These are phyloP conservation scores for Aleurites moluccanus DNA, from an alignment of 441 rosid genomes.

Conservation along the genomic window DNA sequence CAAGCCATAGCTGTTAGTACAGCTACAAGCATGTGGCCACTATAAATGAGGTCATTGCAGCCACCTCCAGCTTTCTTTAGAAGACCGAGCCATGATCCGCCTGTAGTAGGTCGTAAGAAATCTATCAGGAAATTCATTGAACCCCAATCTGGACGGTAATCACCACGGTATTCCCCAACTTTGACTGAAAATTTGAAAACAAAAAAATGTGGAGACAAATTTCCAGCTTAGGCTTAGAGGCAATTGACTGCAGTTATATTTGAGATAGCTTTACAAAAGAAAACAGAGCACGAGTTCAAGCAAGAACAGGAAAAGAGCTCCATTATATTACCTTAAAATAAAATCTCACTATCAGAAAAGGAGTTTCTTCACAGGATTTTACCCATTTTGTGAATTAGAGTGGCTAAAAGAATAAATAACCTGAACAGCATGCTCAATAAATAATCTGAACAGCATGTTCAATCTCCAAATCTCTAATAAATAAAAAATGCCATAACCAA, in stretches of 20 bases:
- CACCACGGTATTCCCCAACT: slow-evolving; percentile 41
- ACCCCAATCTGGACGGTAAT: slow-evolving; percentile 83
- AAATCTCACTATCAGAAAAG: neutral
- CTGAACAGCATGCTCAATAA: neutral
- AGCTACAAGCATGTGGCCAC: slow-evolving; percentile 96
- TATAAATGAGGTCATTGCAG: slow-evolving; percentile 91
- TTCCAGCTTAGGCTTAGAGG: neutral
- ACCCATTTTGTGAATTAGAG: neutral
- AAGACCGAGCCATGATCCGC: slow-evolving; percentile 71
- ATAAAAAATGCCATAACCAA: neutral
- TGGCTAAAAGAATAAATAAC: neutral
- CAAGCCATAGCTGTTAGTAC: slow-evolving; percentile 96
- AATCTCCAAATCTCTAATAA: neutral
- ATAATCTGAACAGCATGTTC: no score
- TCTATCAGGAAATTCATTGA: slow-evolving; percentile 74
- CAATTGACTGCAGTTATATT: neutral
- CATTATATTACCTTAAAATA: neutral
- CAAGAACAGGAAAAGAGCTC: neutral
- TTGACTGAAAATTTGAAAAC: slow-evolving; percentile 42
- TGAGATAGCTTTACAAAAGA: neutral
- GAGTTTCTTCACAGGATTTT: neutral
- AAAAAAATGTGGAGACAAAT: slow-evolving; percentile 9
- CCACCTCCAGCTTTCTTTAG: slow-evolving; percentile 93
- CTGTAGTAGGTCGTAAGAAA: slow-evolving; percentile 73
- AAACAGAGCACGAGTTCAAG: neutral